Evolutionary conservation across 208 protist genomes (phyloP).

Genomic region (Vickermania spadyakhi): DNA sequence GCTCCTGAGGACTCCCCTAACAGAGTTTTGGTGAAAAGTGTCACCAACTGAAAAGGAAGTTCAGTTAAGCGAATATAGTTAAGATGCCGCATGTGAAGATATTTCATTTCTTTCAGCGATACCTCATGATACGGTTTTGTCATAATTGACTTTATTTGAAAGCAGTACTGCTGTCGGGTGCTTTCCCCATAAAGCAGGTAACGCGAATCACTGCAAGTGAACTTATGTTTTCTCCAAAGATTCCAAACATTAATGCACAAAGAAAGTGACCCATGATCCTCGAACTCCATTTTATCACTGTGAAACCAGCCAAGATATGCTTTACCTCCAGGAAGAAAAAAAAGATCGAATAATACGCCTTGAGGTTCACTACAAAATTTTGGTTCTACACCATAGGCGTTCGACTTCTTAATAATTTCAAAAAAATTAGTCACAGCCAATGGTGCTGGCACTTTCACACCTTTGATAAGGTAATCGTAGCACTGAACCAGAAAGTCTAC

Average conservation of each 20-base stretch:
- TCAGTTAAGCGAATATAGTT: neutral
- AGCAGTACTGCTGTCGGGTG: neutral
- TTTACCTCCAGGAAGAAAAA: conserved; percentile 22
- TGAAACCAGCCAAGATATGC: conserved; percentile 33
- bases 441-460: neutral
- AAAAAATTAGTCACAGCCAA: neutral
- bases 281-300: too few species aligned
- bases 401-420: neutral
- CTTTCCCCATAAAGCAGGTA: neutral
- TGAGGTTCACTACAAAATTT: neutral
- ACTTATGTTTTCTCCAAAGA: too few species aligned
- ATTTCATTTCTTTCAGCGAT: neutral
- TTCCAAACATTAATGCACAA: too few species aligned
- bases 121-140: neutral
- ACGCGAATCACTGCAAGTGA: too few species aligned
- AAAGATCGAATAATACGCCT: conserved; percentile 18
- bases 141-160: neutral
- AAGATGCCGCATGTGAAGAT: neutral
- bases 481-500: conserved; percentile 27
- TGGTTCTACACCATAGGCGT: neutral
- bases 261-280: too few species aligned
- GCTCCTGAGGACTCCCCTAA: too few species aligned
- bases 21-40: neutral
- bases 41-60: neutral
- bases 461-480: conserved; percentile 9